Evolutionary conservation across 108 stramenopile species (phyloP).

Genomic region (Pseudonitzschia multiseries): DNA sequence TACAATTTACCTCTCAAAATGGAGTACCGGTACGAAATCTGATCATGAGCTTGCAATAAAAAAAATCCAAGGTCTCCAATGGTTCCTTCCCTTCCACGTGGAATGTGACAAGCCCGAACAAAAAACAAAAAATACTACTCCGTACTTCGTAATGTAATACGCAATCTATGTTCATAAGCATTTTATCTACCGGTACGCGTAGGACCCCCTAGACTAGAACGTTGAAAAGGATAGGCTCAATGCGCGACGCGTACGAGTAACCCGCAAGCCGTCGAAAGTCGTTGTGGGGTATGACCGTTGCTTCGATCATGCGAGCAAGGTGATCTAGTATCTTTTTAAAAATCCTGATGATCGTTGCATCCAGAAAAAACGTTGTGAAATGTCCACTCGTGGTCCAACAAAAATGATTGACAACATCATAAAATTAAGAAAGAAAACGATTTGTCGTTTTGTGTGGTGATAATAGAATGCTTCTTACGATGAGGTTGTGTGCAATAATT

Average conservation of each 20-base stretch:
- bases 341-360: neutral
- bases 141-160: neutral
- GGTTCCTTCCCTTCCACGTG: neutral
- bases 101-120: neutral
- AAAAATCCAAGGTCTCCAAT: neutral
- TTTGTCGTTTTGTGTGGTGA: neutral
- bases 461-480: slow-evolving; percentile 1
- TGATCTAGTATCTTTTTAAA: neutral
- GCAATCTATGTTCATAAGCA: neutral
- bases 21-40: too few relatives aligned
- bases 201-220: too few relatives aligned
- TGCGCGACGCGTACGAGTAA: too few relatives aligned
- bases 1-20: too few relatives aligned
- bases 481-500: neutral
- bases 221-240: neutral
- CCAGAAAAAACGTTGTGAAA: neutral
- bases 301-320: neutral
- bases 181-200: too few relatives aligned
- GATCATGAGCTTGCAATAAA: neutral
- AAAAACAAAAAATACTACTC: neutral
- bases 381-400: too few relatives aligned
- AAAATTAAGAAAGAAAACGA: too few relatives aligned
- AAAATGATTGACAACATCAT: too few relatives aligned
- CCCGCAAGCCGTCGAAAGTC: neutral
- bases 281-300: neutral